Evolutionary conservation across 805 yeast genomes (phyloP), one percentile per base, ranked within the genome.

Genomic region (Pichia thaimueangensis): DNA sequence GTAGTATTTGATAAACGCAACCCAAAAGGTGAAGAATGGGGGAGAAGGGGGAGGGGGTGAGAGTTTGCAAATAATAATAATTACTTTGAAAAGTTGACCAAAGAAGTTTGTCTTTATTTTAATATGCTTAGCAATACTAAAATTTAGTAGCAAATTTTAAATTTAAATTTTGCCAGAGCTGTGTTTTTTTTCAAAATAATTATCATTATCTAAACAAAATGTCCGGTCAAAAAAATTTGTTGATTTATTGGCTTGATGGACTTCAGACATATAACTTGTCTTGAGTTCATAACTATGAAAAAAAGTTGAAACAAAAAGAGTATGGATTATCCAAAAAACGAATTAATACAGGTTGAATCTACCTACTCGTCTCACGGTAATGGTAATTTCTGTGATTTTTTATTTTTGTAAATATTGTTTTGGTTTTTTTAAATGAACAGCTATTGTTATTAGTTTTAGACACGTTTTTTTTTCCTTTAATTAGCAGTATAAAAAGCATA

Each of bases 341-440:
- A 53, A 46, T 73, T 69, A 33, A 74, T 53, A 11, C 50, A 43
- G 1, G 73, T 60, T 40, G 73, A 48, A 55, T 75, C 79, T 7
- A 69, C 66, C 80, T 80, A 75, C 47, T 75, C 80, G 8, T 67
- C 62, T 80, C 80, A 75, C 39, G 71, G 66, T 47, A 75, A 75
- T 5, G 65, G 65, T 3, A 61, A 44, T 7, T 34, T 32, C 6
- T 59, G 36, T 15, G 38, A 67, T 60, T 40, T 15, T 6, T 32
- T 20, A 25, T 6, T 58, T 21, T 34, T 52, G 6, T 37, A 17
- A 16, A 37, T 32, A 10, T 38, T 48, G 9, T n/a, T 22, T 53
- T 21, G 74, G 60, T 44, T 71, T 61, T 45, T 70, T 61, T 28
- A 78, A 47, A 55, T 73, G 73, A 1, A 70, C 71, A 1, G 79